Evolutionary conservation across 176 grass and related monocot species (phyloP), one percentile per base, ranked within the genome.

Genomic region (Oryza officinalis): DNA sequence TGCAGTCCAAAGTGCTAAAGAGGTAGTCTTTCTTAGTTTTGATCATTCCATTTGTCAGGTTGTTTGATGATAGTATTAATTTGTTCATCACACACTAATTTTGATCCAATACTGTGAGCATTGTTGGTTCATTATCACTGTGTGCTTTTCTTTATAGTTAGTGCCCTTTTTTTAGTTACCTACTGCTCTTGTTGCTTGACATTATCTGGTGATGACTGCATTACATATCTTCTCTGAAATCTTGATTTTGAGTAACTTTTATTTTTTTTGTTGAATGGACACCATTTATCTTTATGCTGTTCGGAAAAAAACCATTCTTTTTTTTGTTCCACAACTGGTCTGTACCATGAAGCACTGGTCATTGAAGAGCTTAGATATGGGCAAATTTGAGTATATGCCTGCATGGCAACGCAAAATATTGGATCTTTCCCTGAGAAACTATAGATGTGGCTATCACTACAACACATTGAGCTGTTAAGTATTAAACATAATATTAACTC

Each of bases 1-100:
- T 32, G 81, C 94, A 80, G 92, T 87, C 46, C 88, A 90, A 88
- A 92, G 74, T 87, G 94, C 94, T 71, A 90, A 91, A 30, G 90
- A 90, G 94, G 94, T 97, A 89, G 33, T 78, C 33, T 35, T 35
- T 74, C 31, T 26, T 61, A 61, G 38, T 77, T 63, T 26, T 13
- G 28, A 79, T 20, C 32, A 77, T 27, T 60, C 9, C 68, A 61
- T 15, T 65, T 3, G 3, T 17, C 18, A 28, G 10, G 1, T 77
- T 70, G 57, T 63, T 61, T n/a, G 69, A 1, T 45, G 23, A 3
- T 49, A 20, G n/a, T 69, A 50, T 33, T 32, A 27, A 20, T 35
- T 69, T 13, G 61, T 78, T 83, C 30, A 57, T 77, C 38, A 32
- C 40, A 44, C 49, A 63, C 52, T 61, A 69, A 61, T 13, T 76